Percentiles rank a stretch among this genome's conserved stretches.
phyloP scores from a whole-genome alignment of 805 yeast species.

The Ogataea trehaloabstinens region DNA sequence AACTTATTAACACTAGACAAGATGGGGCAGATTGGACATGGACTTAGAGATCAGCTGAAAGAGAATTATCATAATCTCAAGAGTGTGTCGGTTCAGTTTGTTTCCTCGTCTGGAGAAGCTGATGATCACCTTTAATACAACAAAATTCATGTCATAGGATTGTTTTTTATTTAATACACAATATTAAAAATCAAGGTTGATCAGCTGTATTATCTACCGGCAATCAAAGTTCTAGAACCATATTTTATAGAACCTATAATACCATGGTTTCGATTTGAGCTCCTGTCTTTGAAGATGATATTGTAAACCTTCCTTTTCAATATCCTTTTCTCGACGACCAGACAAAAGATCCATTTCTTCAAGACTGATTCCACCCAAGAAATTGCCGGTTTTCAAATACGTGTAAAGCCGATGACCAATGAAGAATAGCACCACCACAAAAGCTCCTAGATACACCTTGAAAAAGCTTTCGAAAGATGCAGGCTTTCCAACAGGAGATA shows the following conservation, averaged over 20 bases:
- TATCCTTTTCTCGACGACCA: constrained; percentile 21
- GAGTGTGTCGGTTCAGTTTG: constrained; percentile 33
- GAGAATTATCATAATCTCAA: constrained; percentile 34
- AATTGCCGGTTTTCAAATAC: constrained; percentile 7
- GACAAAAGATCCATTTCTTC: constrained; percentile 21
- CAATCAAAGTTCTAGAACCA: constrained; percentile 40
- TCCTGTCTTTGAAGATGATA: constrained; percentile 50
- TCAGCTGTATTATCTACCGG: no score
- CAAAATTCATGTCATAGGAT: background rate
- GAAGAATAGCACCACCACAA: constrained; percentile 42
- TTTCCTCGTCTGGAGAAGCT: constrained; percentile 10
- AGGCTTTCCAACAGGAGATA: constrained; percentile 38
- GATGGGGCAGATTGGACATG: constrained; percentile 31
- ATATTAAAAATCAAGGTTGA: no score
- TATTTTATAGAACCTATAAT: constrained; percentile 35
- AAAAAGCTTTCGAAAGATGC: constrained; percentile 39
- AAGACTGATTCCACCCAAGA: constrained; percentile 15
- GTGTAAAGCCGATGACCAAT: constrained; percentile 39
- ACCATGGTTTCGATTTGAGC: constrained; percentile 30
- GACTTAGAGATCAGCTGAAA: constrained; percentile 30
- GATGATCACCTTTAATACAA: background rate
- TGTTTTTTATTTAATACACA: background rate
- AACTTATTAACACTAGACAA: constrained; percentile 30
- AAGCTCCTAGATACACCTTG: constrained; percentile 45
- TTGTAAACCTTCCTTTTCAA: constrained; percentile 11